Percentiles rank a stretch among this genome's conserved stretches.
These are phyloP conservation scores for Malus hybrid DNA, from an alignment of 331 rosid genomes.

Conservation along the genomic window DNA sequence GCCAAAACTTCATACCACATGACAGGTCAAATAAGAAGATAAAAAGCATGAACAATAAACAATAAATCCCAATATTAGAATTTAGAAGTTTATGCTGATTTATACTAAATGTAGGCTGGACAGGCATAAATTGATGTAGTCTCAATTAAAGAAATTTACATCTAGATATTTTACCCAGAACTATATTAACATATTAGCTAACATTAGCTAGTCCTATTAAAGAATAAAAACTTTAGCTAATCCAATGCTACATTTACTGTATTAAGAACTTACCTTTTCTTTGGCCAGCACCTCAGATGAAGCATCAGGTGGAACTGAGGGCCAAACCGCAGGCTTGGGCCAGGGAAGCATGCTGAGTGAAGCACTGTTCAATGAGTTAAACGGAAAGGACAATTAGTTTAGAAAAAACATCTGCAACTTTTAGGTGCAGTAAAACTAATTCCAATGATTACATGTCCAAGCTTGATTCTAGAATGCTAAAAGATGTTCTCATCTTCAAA, in stretches of 20 bases:
- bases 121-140: background rate
- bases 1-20: background rate
- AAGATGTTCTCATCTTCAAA: background rate
- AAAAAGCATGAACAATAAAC: background rate
- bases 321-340: slow-evolving; percentile 97
- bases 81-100: background rate
- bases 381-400: slow-evolving; percentile 1
- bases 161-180: background rate
- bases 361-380: slow-evolving; percentile 53
- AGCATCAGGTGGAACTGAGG: slow-evolving; percentile 73
- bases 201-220: too few species aligned
- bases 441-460: background rate
- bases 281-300: slow-evolving; percentile 81
- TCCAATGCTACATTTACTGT: background rate
- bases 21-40: background rate
- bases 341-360: slow-evolving; percentile 94
- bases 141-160: background rate
- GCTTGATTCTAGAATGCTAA: slow-evolving; percentile 6
- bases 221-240: background rate
- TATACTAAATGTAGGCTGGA: background rate
- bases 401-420: background rate
- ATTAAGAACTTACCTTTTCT: slow-evolving; percentile 64
- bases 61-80: background rate
- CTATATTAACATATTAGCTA: background rate
- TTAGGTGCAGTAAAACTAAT: background rate